A percentile compares a stretch with the other conserved stretches of the same genome.
Evolutionary conservation across 495 filamentous ascomycete genomes (phyloP).

Genomic region (Lophium mytilinum): DNA sequence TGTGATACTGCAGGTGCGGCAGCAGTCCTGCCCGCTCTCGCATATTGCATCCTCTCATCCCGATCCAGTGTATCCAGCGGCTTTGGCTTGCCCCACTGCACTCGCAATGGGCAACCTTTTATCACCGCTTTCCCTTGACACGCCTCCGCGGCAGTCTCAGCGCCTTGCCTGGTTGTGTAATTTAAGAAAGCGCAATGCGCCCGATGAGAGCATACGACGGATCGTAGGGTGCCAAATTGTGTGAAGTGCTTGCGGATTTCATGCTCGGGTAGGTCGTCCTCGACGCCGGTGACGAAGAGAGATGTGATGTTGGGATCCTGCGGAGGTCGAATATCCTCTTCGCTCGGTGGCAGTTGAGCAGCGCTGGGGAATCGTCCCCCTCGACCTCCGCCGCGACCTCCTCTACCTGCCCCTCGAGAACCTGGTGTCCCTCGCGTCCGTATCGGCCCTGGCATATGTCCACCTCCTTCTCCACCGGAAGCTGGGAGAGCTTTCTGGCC

Average conservation of each 20-base stretch:
- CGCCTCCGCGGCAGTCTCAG: slow-evolving; percentile 73
- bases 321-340: slow-evolving; percentile 76
- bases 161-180: slow-evolving; percentile 70
- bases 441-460: slow-evolving; percentile 33
- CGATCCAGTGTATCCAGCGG: slow-evolving; percentile 82
- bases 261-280: slow-evolving; percentile 91
- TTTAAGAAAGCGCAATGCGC: slow-evolving; percentile 96
- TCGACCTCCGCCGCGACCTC: slow-evolving; percentile 39
- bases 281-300: slow-evolving; percentile 87
- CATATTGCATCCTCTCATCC: slow-evolving; percentile 66
- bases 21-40: slow-evolving; percentile 61
- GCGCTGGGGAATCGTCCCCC: slow-evolving; percentile 59
- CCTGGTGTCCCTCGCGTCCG: slow-evolving; percentile 34
- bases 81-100: slow-evolving; percentile 89
- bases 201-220: slow-evolving; percentile 88
- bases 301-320: slow-evolving; percentile 77
- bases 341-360: slow-evolving; percentile 66
- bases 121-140: slow-evolving; percentile 83
- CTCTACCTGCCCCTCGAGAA: slow-evolving; percentile 34
- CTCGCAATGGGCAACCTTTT: slow-evolving; percentile 72
- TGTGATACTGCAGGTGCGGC: slow-evolving; percentile 32
- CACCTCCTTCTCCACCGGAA: slow-evolving; percentile 18
- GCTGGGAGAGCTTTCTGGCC: slow-evolving; percentile 39
- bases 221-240: slow-evolving; percentile 77
- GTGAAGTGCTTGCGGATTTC: slow-evolving; percentile 84